Evolutionary conservation across 331 rosid genomes (phyloP), one percentile per base, ranked within the genome.

Genomic region (Rhamnella rubrinervis): DNA sequence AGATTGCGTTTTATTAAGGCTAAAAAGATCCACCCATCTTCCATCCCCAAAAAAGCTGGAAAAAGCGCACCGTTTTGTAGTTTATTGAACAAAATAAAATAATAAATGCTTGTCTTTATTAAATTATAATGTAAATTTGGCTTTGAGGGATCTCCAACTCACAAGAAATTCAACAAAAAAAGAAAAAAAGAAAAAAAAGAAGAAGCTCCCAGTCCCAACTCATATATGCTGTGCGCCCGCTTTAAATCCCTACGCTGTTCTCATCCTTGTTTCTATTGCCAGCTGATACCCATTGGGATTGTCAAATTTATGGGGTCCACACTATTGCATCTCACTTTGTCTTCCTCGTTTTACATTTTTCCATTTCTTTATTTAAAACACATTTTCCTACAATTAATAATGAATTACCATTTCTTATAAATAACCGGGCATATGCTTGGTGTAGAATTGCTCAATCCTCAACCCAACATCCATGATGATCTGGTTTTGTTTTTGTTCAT

Each of bases 41-140:
- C 31, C 50, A 59, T 26, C 60, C 79, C 80, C 84, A 75, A 47
- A 66, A 79, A 79, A 75, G 80, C 80, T 70, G 77, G 77, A 75
- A 70, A 79, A 74, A 60, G 77, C 35, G 66, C 39, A 18, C 2
- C 47, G 16, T 57, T 53, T 65, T 53, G 59, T 70, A 37, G 52
- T 28, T 17, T 58, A 53, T 50, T 61, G 17, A 25, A 21, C 55
- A 7, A 44, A 28, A 56, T 18, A 55, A 17, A 20, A 51, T 61
- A 68, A 57, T 68, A 25, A 35, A 55, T 47, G 35, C 31, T n/a
- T 20, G 59, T 51, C 55, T 55, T 59, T 55, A 76, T 16, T 5
- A 35, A 75, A 46, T 26, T 44, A 16, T 1, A 16, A 35, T 47
- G 23, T 6, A 26, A 41, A 46, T 7, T 37, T 20, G 5, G 25